Percentiles rank a stretch among this genome's conserved stretches.
Conservation (phyloP, 2,329 filamentous ascomycete genomes). For the Calonectria fujianensis region DNA sequence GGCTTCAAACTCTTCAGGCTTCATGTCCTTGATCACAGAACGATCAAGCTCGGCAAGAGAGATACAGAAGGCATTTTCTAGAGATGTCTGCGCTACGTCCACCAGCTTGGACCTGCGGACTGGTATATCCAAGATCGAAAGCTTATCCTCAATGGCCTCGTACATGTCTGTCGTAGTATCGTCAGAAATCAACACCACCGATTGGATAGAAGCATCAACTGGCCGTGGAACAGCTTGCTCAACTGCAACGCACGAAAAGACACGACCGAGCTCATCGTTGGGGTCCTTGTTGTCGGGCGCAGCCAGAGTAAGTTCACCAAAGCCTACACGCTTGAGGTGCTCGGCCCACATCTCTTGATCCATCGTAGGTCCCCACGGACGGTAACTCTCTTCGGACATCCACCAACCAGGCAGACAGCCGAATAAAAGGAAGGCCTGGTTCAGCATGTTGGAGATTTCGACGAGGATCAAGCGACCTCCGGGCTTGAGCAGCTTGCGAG, state of each 20-base stretch:
- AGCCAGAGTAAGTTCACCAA: slow-evolving; percentile 14
- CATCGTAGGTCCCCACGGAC: slow-evolving; percentile 27
- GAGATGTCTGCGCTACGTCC: neutral
- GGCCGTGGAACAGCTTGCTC: neutral
- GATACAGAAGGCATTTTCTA: neutral
- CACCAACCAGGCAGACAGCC: slow-evolving; percentile 35
- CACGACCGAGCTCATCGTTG: slow-evolving; percentile 12
- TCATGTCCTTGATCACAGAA: slow-evolving; percentile 17
- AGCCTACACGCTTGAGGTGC: slow-evolving; percentile 1
- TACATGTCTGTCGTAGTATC: neutral
- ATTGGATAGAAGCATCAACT: neutral
- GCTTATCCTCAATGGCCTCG: neutral
- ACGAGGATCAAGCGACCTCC: slow-evolving; percentile 17
- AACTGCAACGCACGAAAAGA: neutral
- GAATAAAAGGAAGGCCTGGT: slow-evolving; percentile 26
- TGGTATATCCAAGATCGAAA: neutral
- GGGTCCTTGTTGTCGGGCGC: slow-evolving; percentile 7
- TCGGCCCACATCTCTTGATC: slow-evolving; percentile 20
- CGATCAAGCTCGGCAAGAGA: slow-evolving; percentile 12
- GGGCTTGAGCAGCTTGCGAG: slow-evolving; percentile 27
- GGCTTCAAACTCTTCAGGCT: slow-evolving; percentile 27
- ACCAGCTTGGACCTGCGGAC: neutral
- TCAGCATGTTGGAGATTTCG: slow-evolving; percentile 17
- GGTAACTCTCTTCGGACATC: slow-evolving; percentile 29
- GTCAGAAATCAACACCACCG: neutral